Base-by-base conservation (phyloP, 805 yeast genomes). In the Komagataella ulmi region DNA sequence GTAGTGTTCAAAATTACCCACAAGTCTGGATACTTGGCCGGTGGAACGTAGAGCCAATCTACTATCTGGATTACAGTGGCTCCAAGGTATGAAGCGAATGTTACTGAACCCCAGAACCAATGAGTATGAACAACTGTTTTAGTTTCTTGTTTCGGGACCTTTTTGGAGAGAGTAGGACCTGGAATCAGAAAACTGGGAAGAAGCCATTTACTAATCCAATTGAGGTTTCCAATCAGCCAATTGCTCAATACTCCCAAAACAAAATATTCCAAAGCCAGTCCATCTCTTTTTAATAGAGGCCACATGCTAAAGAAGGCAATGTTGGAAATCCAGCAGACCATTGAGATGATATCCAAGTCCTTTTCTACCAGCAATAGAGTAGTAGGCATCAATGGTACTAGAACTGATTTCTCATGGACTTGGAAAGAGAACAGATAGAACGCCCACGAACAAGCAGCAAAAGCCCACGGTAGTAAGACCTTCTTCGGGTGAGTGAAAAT, bases 331-430 rank as follows among this genome's bases (percentile, higher is more conserved):
- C 98, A 93, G 51, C 82, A 80, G 1, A 87, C 79, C 69, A 88
- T 77, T 3, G 91, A 80, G n/a, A 81, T 73, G 17, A 80, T 77
- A 55, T 79, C 72, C 47, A 80, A 70, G 53, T 79, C 79, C 44
- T 79, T 77, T 30, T 74, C 69, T 48, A 79, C 71, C 56, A 77
- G 70, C 6, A 90, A 66, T 52, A 93, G 68, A 0, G 93, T 80
- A 8, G 88, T 78, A 4, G 98, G 98, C 58, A 93, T 63, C 56
- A 93, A 72, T 0, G 99, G 98, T 2, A 93, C 76, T 53, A 93
- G 68, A 14, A 93, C 90, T 0, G 93, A 79, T 67, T 93, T 93
- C 67, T 93, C 98, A 64, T 93, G 99, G 3, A 93, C 98, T 64
- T 91, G 98, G 71, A 88, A 93, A 36, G 96, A 84, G 64, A 93